phyloP scores from a whole-genome alignment of 768 basidiomycete genomes.

The Naganishia antarctica region DNA sequence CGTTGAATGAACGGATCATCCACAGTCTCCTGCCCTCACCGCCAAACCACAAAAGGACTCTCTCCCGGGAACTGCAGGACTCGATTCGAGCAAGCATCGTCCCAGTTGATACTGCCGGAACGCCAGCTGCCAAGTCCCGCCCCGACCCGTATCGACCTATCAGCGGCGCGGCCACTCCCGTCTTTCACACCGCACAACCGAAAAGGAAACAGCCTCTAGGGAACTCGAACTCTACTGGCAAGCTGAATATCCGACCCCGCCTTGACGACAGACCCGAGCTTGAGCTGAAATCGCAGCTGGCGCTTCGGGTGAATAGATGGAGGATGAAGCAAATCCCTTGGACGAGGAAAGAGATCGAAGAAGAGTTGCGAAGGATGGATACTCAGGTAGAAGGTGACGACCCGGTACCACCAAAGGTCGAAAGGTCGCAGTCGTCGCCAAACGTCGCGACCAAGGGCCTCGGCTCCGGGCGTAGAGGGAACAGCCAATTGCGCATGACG shows the following conservation, averaged over 20 bases:
- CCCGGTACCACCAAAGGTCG: background rate
- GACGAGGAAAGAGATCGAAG: conserved; percentile 17
- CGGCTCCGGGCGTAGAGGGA: background rate
- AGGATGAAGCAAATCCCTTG: conserved; percentile 11
- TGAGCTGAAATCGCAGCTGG: conserved; percentile 26
- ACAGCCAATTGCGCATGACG: conserved; percentile 5
- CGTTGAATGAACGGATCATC: conserved; percentile 12
- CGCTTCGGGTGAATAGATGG: conserved; percentile 26
- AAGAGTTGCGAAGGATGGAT: conserved; percentile 1
- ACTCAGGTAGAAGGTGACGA: background rate
- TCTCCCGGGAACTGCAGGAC: conserved; percentile 4
- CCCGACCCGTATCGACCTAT: conserved; percentile 3
- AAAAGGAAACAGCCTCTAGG: background rate
- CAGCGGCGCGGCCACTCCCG: conserved; percentile 1
- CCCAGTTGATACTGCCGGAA: background rate
- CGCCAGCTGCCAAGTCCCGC: background rate
- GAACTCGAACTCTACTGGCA: background rate
- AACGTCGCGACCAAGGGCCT: conserved; percentile 7
- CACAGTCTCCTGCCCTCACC: conserved; percentile 3
- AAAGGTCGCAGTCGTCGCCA: conserved; percentile 10
- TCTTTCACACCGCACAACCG: conserved; percentile 4
- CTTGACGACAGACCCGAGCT: conserved; percentile 28
- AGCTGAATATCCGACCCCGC: conserved; percentile 22
- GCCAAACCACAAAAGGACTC: conserved; percentile 3
- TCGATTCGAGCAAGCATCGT: conserved; percentile 6